phyloP scores from a whole-genome alignment of 345 rosid species.

The Aquilaria malaccensis region DNA sequence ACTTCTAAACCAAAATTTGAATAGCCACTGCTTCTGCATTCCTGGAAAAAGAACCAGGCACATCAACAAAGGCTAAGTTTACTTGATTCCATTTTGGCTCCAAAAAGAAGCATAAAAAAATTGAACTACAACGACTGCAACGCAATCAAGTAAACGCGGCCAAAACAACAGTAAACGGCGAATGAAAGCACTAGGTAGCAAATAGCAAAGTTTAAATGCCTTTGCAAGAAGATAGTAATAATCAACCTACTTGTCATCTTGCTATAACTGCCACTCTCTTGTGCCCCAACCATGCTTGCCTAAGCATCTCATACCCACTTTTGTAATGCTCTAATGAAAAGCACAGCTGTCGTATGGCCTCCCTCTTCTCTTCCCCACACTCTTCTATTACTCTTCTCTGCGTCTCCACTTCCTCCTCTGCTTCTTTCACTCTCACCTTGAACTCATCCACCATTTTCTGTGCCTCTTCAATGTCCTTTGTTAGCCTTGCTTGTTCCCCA shows the following conservation, averaged over 20 bases:
- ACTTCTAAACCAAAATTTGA: no score
- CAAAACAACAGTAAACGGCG: no score
- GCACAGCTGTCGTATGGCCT: slow-evolving; percentile 70
- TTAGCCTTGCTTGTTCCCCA: slow-evolving; percentile 41
- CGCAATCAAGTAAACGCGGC: no score
- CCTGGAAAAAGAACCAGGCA: no score
- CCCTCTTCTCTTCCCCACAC: slow-evolving; percentile 62
- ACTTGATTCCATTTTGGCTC: no score
- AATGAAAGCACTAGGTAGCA: no score
- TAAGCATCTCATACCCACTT: slow-evolving; percentile 37
- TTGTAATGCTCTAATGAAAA: slow-evolving; percentile 60
- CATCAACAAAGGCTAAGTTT: no score
- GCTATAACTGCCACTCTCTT: slow-evolving; percentile 24
- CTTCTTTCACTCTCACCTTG: slow-evolving; percentile 33
- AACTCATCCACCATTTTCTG: slow-evolving; percentile 21
- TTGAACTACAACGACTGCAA: no score
- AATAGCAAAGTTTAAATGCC: no score
- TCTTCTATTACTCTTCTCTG: slow-evolving; percentile 34
- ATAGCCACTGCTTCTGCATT: no score
- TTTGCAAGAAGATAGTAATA: no score
- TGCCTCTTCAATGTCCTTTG: slow-evolving; percentile 21
- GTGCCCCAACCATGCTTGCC: slow-evolving; percentile 33
- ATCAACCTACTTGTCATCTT: slow-evolving; percentile 5
- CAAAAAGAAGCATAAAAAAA: no score
- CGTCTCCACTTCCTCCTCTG: slow-evolving; percentile 43